Conservation (phyloP, 83 land plant species). For the Isoetes engelmannii region DNA sequence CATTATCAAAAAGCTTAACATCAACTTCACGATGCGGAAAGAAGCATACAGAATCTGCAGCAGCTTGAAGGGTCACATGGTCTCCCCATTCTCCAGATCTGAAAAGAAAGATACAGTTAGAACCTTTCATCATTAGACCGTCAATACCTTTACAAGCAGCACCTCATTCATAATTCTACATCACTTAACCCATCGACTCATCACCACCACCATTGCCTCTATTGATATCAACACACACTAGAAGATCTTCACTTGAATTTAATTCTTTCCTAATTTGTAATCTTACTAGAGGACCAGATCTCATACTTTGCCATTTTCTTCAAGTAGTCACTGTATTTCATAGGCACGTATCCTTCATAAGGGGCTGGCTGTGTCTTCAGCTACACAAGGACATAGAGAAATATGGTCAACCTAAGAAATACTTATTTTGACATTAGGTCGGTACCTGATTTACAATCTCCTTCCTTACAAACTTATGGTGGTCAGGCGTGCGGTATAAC, state of each 20-base stretch:
- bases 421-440: neutral
- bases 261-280: no score
- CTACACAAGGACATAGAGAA: constrained; percentile 34
- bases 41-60: constrained; percentile 69
- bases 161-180: no score
- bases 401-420: neutral
- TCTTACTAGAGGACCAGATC: neutral
- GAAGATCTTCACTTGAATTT: no score
- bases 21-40: no score
- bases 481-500: constrained; percentile 77
- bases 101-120: neutral
- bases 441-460: constrained; percentile 74
- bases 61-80: constrained; percentile 94
- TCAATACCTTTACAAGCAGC: no score
- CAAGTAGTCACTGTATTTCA: constrained; percentile 73
- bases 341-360: constrained; percentile 90
- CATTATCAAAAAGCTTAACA: no score
- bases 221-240: no score
- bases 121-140: no score
- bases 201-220: no score
- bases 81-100: constrained; percentile 98
- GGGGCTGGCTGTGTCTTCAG: constrained; percentile 58
- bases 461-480: constrained; percentile 84
- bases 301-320: constrained; percentile 76
- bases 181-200: no score